Percentiles rank a stretch among this genome's conserved stretches.
phyloP scores from a whole-genome alignment of 164 flowering plant genomes.

The Cinnamomum chago region DNA sequence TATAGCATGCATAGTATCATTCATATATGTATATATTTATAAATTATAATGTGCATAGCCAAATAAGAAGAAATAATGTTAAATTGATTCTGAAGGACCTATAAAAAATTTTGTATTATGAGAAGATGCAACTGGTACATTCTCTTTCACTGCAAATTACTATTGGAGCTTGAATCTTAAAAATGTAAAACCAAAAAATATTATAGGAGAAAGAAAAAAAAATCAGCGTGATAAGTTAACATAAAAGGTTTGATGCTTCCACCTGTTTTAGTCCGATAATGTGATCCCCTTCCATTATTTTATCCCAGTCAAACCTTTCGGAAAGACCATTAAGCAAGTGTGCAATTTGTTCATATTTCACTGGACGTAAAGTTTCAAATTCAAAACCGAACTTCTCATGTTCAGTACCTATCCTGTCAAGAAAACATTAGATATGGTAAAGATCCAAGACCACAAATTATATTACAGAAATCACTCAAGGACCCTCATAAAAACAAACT shows the following conservation, averaged over 20 bases:
- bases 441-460: neutral
- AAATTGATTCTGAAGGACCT: neutral
- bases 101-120: too few species aligned
- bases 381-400: conserved; percentile 99
- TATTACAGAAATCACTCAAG: neutral
- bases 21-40: too few species aligned
- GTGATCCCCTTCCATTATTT: conserved; percentile 88
- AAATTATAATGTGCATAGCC: too few species aligned
- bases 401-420: conserved; percentile 94
- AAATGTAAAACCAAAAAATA: too few species aligned
- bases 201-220: too few species aligned
- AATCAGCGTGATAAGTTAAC: too few species aligned
- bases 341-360: conserved; percentile 85
- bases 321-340: conserved; percentile 82
- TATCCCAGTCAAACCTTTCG: conserved; percentile 99
- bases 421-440: conserved; percentile 5
- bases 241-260: neutral
- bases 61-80: neutral
- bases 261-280: conserved; percentile 97
- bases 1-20: too few species aligned
- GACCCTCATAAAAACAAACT: neutral
- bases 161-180: too few species aligned
- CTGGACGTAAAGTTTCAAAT: conserved; percentile 57
- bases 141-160: too few species aligned
- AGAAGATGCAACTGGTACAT: too few species aligned